Evolutionary conservation across 805 yeast species (phyloP).

Genomic region (Ogataea nakhonphanomensis): DNA sequence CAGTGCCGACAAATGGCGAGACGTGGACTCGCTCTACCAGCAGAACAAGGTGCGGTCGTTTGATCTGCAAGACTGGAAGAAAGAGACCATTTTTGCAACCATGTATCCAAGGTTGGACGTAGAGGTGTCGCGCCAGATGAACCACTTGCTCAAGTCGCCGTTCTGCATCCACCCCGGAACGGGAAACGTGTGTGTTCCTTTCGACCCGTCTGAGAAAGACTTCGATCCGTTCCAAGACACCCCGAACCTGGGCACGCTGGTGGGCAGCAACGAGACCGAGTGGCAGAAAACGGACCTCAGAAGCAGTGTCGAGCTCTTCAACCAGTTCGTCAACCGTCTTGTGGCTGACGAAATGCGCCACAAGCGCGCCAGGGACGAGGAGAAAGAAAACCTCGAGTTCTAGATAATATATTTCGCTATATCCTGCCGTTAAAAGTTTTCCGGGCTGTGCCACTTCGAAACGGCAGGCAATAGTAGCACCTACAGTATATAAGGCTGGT

Average conservation of each 20-base stretch:
- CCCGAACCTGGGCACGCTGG: conserved; percentile 67
- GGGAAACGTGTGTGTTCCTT: conserved; percentile 93
- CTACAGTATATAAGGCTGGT: neutral
- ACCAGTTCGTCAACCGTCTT: conserved; percentile 55
- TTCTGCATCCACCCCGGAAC: conserved; percentile 97
- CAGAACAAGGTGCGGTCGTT: conserved; percentile 35
- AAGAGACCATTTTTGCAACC: conserved; percentile 74
- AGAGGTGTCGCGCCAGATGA: conserved; percentile 85
- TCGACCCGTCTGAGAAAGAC: conserved; percentile 46
- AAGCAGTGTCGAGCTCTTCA: conserved; percentile 67
- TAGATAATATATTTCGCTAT: conserved; percentile 9
- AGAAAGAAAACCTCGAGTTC: conserved; percentile 25
- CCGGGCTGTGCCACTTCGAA: conserved; percentile 7
- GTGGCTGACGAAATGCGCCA: conserved; percentile 50
- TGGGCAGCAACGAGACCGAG: conserved; percentile 58
- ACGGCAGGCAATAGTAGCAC: conserved; percentile 6
- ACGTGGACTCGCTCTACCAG: conserved; percentile 53
- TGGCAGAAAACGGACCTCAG: conserved; percentile 67
- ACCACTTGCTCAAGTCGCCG: conserved; percentile 92
- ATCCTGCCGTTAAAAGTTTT: conserved; percentile 8
- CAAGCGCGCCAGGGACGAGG: conserved; percentile 33
- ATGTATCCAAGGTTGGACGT: conserved; percentile 91
- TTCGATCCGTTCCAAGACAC: conserved; percentile 74
- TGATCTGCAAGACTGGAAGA: conserved; percentile 59
- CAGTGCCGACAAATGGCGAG: conserved; percentile 74